Percentiles rank a stretch among this genome's conserved stretches.
These are phyloP conservation scores for Kodamaea kaohsiungensis DNA, from an alignment of 805 yeast species.

Conservation along the genomic window DNA sequence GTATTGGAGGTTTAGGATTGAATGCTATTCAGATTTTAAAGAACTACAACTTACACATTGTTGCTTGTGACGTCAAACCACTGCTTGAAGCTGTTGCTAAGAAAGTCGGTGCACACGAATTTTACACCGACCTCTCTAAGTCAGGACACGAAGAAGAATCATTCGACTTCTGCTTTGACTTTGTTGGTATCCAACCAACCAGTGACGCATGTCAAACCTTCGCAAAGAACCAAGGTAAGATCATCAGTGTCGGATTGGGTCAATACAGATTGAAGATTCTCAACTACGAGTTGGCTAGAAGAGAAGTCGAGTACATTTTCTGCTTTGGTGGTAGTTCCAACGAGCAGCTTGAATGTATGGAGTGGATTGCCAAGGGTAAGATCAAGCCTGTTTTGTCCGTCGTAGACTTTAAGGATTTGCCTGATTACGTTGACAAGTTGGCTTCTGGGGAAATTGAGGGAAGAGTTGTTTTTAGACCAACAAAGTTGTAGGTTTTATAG, in stretches of 20 bases:
- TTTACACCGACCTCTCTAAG: slow-evolving; percentile 30
- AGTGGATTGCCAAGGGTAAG: slow-evolving; percentile 41
- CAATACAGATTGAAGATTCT: slow-evolving; percentile 28
- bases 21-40: slow-evolving; percentile 43
- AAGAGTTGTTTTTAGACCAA: slow-evolving; percentile 41
- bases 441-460: slow-evolving; percentile 41
- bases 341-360: slow-evolving; percentile 45
- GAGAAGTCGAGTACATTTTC: slow-evolving; percentile 42
- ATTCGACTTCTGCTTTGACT: slow-evolving; percentile 43
- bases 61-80: slow-evolving; percentile 34
- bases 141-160: slow-evolving; percentile 29
- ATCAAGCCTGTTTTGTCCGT: slow-evolving; percentile 37
- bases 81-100: slow-evolving; percentile 28
- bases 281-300: slow-evolving; percentile 38
- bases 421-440: slow-evolving; percentile 35
- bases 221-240: slow-evolving; percentile 36
- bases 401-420: slow-evolving; percentile 35
- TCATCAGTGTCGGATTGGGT: slow-evolving; percentile 47
- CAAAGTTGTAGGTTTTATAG: slow-evolving; percentile 12
- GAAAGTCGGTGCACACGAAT: slow-evolving; percentile 43
- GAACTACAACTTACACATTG: slow-evolving; percentile 32
- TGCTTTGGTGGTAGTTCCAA: slow-evolving; percentile 46
- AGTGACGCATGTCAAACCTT: slow-evolving; percentile 30
- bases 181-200: slow-evolving; percentile 36
- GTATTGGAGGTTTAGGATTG: slow-evolving; percentile 45